phyloP scores from a whole-genome alignment of 257 asterid species.

The Linaria vulgaris region DNA sequence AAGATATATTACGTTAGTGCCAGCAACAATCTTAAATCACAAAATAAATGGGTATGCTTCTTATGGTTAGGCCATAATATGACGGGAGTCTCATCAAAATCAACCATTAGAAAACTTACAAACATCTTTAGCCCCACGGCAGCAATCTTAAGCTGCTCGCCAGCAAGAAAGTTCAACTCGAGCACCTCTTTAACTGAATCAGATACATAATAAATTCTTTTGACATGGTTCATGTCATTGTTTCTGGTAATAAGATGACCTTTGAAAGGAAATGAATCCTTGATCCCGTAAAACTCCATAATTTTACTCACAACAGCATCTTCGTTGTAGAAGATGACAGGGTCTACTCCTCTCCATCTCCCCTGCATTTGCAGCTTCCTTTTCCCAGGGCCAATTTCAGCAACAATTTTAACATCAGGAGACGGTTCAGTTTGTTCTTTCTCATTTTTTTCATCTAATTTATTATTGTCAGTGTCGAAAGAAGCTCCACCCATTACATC shows the following conservation, averaged over 20 bases:
- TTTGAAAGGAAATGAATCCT: constrained; percentile 75
- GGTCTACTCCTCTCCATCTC: constrained; percentile 94
- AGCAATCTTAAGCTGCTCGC: constrained; percentile 95
- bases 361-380: constrained; percentile 89
- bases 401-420: constrained; percentile 32
- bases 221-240: constrained; percentile 65
- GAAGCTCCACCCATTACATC: constrained; percentile 40
- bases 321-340: constrained; percentile 79
- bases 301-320: constrained; percentile 53
- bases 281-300: constrained; percentile 82
- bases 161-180: constrained; percentile 68
- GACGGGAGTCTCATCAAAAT: constrained; percentile 15
- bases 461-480: constrained; percentile 37
- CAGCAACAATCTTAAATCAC: not conserved
- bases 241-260: constrained; percentile 90
- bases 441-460: constrained; percentile 35
- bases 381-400: constrained; percentile 45
- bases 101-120: constrained; percentile 53
- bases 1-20: no score
- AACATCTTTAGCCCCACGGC: constrained; percentile 96
- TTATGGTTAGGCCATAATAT: not conserved
- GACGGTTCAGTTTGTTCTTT: constrained; percentile 42
- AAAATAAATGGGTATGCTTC: not conserved
- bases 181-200: constrained; percentile 80
- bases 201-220: constrained; percentile 82